Percentiles rank a stretch among this genome's conserved stretches.
phyloP scores from a whole-genome alignment of 106 monocot genomes.

The Dioscorea alata region DNA sequence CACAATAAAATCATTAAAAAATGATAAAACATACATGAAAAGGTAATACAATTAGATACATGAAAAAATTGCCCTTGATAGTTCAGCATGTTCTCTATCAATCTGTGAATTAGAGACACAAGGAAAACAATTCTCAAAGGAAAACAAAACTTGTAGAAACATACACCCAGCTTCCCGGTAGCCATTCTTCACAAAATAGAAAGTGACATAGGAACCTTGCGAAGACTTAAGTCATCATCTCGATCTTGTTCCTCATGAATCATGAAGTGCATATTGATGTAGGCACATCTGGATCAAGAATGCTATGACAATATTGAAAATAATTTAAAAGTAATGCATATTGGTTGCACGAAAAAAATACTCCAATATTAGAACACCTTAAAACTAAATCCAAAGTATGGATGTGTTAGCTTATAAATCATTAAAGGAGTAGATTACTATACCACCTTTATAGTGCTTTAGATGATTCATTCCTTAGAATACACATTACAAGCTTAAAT shows the following conservation, averaged over 20 bases:
- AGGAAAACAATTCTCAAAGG: not conserved
- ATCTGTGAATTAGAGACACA: constrained; percentile 34
- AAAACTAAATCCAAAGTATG: not conserved
- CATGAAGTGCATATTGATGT: constrained; percentile 61
- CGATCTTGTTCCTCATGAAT: constrained; percentile 78
- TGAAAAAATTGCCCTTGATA: constrained; percentile 66
- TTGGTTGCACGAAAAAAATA: constrained; percentile 38
- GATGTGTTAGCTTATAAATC: not conserved
- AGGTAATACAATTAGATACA: no score
- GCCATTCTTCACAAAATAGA: not conserved
- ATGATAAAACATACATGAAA: no score
- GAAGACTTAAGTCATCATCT: constrained; percentile 74
- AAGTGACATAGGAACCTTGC: constrained; percentile 45
- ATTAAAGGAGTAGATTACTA: not conserved
- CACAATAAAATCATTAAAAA: no score
- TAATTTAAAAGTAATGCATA: constrained; percentile 90
- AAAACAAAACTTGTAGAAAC: not conserved
- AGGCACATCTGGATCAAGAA: constrained; percentile 85
- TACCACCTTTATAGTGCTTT: constrained; percentile 85
- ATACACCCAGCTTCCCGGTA: not conserved
- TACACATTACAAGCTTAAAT: constrained; percentile 76
- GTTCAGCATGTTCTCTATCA: constrained; percentile 80
- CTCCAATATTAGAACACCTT: not conserved
- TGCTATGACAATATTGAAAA: constrained; percentile 85
- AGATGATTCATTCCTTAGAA: constrained; percentile 93